Evolutionary conservation across 495 filamentous ascomycete species (phyloP), one percentile per base, ranked within the genome.

Genomic region (Penicillium waksmanii): DNA sequence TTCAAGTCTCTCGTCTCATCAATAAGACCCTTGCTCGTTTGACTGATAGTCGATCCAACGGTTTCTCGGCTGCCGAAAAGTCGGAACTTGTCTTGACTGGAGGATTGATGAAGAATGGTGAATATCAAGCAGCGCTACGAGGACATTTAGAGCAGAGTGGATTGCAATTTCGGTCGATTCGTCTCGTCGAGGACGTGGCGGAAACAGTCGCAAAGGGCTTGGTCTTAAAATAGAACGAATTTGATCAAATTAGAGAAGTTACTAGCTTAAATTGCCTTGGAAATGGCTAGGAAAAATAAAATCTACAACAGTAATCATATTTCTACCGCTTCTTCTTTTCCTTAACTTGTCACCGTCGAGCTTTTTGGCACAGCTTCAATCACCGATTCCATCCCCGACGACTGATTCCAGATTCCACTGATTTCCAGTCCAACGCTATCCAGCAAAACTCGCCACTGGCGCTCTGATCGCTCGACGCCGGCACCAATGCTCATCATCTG

Each of bases 401-500:
- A 70, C 2, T 55, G 53, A 27, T 53, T 72, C 71, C 71, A 74
- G n/a, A 77, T 73, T 0, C 70, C 70, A 0, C 47, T 52, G 17
- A 77, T 71, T 46, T 73, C 60, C 55, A 79, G 43, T 1, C 76
- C 76, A 5, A 65, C 73, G 17, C 58, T 66, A 3, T 61, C n/a
- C 17, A 79, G 49, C 11, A 78, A 48, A 31, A 68, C 59, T 17
- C 61, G 61, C 77, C 77, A 79, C 42, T 77, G 71, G 2, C 58
- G 43, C 51, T 76, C 70, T 0, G 75, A 76, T n/a, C 75, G 62
- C 57, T 78, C 75, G 0, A 75, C 64, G 1, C 77, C 77, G 1
- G 75, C 67, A 5, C 74, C 73, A 43, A 79, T 74, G 44, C 73
- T 75, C 73, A 79, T 73, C 76, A 79, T 79, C 60, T 77, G 76